Evolutionary conservation across 2,329 filamentous ascomycete species (phyloP).

Genomic region (Zymoseptoria brevis): DNA sequence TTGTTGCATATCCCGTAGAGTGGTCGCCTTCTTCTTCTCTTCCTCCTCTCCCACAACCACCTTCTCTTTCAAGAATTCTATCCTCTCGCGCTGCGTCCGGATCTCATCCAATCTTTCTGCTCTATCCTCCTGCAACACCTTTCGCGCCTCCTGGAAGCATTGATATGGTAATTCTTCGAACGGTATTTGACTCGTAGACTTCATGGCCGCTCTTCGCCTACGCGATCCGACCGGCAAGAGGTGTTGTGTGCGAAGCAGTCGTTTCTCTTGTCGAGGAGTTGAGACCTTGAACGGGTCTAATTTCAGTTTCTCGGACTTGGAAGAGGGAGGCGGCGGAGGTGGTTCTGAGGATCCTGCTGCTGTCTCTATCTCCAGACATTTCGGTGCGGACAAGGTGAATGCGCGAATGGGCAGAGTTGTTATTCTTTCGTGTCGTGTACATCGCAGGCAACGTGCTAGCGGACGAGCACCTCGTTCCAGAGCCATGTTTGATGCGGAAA

Average conservation of each 20-base stretch:
- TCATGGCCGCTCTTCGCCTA: slow-evolving; percentile 54
- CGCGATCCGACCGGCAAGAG: slow-evolving; percentile 70
- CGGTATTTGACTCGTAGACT: slow-evolving; percentile 54
- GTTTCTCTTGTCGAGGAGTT: slow-evolving; percentile 45
- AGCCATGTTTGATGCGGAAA: slow-evolving; percentile 11
- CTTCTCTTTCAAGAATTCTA: slow-evolving; percentile 57
- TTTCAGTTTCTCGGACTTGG: neutral
- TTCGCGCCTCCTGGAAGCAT: slow-evolving; percentile 92
- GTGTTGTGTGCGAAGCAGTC: slow-evolving; percentile 54
- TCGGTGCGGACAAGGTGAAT: slow-evolving; percentile 41
- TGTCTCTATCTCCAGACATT: slow-evolving; percentile 38
- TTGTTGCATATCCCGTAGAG: slow-evolving; percentile 60
- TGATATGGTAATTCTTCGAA: slow-evolving; percentile 95
- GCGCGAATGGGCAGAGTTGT: slow-evolving; percentile 33
- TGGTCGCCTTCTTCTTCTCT: slow-evolving; percentile 48
- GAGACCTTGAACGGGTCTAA: slow-evolving; percentile 18
- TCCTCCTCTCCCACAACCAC: slow-evolving; percentile 22
- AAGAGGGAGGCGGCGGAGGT: slow-evolving; percentile 2
- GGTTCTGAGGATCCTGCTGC: slow-evolving; percentile 8
- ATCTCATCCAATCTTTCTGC: slow-evolving; percentile 73
- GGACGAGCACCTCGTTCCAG: slow-evolving; percentile 32
- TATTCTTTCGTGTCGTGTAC: slow-evolving; percentile 21
- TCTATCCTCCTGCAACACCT: slow-evolving; percentile 71
- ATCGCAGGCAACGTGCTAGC: slow-evolving; percentile 23
- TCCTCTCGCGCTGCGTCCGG: slow-evolving; percentile 55